phyloP scores from a whole-genome alignment of 2,329 filamentous ascomycete genomes.

The Aspergillus ibericus region DNA sequence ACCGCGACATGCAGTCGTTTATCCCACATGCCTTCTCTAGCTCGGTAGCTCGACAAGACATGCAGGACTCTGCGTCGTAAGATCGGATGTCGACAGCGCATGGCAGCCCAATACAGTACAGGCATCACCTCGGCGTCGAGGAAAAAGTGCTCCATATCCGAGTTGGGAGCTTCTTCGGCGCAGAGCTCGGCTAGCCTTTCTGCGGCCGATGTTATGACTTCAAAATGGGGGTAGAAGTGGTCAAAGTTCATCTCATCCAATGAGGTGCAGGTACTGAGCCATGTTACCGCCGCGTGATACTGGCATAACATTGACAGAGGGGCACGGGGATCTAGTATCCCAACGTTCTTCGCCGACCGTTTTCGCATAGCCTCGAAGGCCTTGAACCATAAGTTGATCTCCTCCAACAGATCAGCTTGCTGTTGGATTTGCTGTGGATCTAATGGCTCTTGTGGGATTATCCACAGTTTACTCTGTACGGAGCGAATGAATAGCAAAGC shows the following conservation, averaged over 20 bases:
- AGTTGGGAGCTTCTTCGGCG: not conserved
- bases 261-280: not conserved
- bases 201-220: not conserved
- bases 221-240: not conserved
- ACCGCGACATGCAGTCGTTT: not conserved
- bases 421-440: not conserved
- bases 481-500: not conserved
- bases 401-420: not conserved
- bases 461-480: not conserved
- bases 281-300: not conserved
- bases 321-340: not conserved
- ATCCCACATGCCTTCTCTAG: not conserved
- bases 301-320: not conserved
- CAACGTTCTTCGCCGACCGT: not conserved
- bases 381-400: not conserved
- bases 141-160: not conserved
- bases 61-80: not conserved
- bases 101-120: not conserved
- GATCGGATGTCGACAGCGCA: not conserved
- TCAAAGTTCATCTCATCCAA: constrained; percentile 1
- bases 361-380: not conserved
- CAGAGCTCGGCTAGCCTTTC: not conserved
- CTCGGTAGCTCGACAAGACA: not conserved
- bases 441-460: not conserved
- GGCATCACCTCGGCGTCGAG: not conserved